Evolutionary conservation across 495 filamentous ascomycete species (phyloP).

Genomic region (Hyaloscypha finlandica): DNA sequence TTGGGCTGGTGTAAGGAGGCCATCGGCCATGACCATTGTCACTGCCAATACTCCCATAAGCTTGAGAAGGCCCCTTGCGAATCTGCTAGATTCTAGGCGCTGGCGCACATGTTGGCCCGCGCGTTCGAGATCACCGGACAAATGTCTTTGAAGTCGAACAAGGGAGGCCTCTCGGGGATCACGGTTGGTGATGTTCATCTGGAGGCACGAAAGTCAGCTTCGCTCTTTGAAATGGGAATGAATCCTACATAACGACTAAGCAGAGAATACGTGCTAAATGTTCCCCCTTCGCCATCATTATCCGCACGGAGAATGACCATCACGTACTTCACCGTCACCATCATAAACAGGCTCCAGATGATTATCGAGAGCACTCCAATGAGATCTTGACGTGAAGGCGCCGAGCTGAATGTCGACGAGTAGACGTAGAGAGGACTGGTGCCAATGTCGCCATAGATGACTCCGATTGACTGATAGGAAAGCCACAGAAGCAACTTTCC

Average conservation of each 20-base stretch:
- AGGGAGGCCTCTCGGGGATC: conserved; percentile 27
- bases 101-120: conserved; percentile 53
- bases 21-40: conserved; percentile 68
- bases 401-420: conserved; percentile 63
- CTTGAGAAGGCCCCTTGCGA: conserved; percentile 58
- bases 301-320: conserved; percentile 67
- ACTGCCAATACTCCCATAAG: conserved; percentile 68
- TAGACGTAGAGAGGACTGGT: conserved; percentile 74
- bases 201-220: neutral
- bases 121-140: conserved; percentile 50
- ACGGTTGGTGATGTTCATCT: conserved; percentile 34
- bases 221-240: neutral
- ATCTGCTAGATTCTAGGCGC: conserved; percentile 55
- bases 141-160: conserved; percentile 60
- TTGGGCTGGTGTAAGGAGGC: conserved; percentile 69
- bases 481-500: conserved; percentile 51
- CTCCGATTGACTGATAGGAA: conserved; percentile 69
- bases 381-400: conserved; percentile 58
- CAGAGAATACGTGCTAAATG: conserved; percentile 69
- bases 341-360: conserved; percentile 70
- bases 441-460: conserved; percentile 77
- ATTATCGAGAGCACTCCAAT: conserved; percentile 70
- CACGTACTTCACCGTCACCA: conserved; percentile 74
- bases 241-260: conserved; percentile 56
- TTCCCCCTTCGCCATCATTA: conserved; percentile 76